phyloP scores from a whole-genome alignment of 345 rosid species.

The Lenwebbia sp. region DNA sequence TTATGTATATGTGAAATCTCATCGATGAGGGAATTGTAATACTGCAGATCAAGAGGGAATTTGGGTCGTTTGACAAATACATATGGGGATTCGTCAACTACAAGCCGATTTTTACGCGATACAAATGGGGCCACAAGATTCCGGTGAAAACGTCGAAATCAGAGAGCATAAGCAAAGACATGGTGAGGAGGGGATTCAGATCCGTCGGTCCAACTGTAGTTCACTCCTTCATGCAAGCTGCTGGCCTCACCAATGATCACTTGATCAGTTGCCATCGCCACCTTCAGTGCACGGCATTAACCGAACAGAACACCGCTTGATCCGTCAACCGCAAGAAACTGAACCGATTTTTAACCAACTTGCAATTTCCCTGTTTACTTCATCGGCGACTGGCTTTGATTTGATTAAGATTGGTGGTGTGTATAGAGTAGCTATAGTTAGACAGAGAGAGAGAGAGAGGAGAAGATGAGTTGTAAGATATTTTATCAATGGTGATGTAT shows the following conservation, averaged over 20 bases:
- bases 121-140: conserved; percentile 53
- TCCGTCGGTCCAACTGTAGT: conserved; percentile 52
- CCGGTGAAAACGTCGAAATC: conserved; percentile 65
- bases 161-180: conserved; percentile 64
- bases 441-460: not conserved
- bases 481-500: not conserved
- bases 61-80: conserved; percentile 46
- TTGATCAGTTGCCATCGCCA: conserved; percentile 42
- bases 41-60: conserved; percentile 29
- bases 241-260: conserved; percentile 61
- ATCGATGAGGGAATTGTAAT: not conserved
- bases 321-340: not conserved
- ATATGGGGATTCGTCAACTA: conserved; percentile 49
- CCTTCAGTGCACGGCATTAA: conserved; percentile 16
- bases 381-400: not conserved
- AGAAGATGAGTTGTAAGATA: not conserved
- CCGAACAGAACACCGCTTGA: conserved; percentile 3
- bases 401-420: not conserved
- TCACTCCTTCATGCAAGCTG: conserved; percentile 65
- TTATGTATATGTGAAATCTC: not conserved
- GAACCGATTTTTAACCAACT: not conserved
- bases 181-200: conserved; percentile 58
- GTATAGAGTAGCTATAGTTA: not conserved
- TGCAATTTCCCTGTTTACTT: not conserved
- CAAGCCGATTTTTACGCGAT: conserved; percentile 34